Evolutionary conservation across 2,329 filamentous ascomycete species (phyloP).

Genomic region (Cryphonectria radicalis): DNA sequence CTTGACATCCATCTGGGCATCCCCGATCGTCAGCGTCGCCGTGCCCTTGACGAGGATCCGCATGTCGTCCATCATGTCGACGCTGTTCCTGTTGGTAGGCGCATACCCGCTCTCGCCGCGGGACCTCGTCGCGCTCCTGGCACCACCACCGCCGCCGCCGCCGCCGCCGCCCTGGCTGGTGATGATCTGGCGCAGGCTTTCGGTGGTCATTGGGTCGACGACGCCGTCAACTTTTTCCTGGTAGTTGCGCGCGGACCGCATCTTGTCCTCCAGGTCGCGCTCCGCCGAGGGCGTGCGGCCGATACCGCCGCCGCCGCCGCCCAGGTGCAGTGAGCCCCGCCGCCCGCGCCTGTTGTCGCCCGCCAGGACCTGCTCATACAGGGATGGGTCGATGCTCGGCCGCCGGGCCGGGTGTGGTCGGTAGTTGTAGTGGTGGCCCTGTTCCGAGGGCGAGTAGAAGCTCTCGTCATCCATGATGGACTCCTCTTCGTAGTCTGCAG

Average conservation of each 20-base stretch:
- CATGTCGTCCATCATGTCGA: slow-evolving; percentile 56
- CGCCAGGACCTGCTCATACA: slow-evolving; percentile 47
- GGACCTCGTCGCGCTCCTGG: slow-evolving; percentile 62
- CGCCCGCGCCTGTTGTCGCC: slow-evolving; percentile 38
- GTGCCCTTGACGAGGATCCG: slow-evolving; percentile 64
- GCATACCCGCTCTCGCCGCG: slow-evolving; percentile 68
- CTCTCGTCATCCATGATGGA: slow-evolving; percentile 41
- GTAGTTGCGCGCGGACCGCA: slow-evolving; percentile 52
- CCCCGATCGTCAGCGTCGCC: slow-evolving; percentile 59
- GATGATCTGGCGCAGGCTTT: slow-evolving; percentile 55
- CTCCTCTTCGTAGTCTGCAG: slow-evolving; percentile 43
- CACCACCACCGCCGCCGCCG: slow-evolving; percentile 42
- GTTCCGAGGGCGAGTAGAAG: slow-evolving; percentile 43
- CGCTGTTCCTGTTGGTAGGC: slow-evolving; percentile 60
- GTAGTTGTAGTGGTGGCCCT: slow-evolving; percentile 38
- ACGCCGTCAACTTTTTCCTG: slow-evolving; percentile 55
- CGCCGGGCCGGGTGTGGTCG: slow-evolving; percentile 33
- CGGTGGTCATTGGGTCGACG: slow-evolving; percentile 57
- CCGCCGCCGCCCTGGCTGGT: slow-evolving; percentile 52
- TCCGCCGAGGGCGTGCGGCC: slow-evolving; percentile 27
- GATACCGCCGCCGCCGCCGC: slow-evolving; percentile 7
- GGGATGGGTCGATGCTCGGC: slow-evolving; percentile 41
- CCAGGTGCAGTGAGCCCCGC: slow-evolving; percentile 47
- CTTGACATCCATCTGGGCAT: slow-evolving; percentile 61
- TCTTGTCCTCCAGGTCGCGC: slow-evolving; percentile 45